These are phyloP conservation scores for Cryptococcus depauperatus DNA, from an alignment of 1,284 basidiomycete species.

Conservation along the genomic window DNA sequence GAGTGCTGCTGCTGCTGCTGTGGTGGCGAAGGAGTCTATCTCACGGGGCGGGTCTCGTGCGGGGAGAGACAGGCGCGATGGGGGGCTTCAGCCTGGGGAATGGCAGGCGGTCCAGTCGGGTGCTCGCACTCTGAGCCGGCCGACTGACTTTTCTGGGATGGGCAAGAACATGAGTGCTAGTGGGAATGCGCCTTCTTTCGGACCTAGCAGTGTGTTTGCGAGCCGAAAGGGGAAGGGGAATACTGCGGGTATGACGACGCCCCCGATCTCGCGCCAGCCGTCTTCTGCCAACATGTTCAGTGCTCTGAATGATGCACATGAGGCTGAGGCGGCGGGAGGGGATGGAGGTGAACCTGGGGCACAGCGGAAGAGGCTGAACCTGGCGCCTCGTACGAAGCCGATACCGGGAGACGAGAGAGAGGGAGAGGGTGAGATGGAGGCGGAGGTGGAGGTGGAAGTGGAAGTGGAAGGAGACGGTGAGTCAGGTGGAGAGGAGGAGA, in stretches of 20 bases:
- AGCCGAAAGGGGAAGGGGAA: conserved; percentile 57
- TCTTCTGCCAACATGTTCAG: conserved; percentile 83
- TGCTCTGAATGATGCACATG: conserved; percentile 54
- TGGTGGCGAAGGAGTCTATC: conserved; percentile 51
- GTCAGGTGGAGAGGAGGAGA: no score
- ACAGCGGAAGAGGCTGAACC: conserved; percentile 66
- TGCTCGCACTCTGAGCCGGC: conserved; percentile 51
- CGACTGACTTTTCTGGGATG: conserved; percentile 49
- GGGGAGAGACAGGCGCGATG: conserved; percentile 62
- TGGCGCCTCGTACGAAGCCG: conserved; percentile 57
- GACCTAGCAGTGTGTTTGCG: conserved; percentile 72
- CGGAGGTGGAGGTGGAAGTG: background rate
- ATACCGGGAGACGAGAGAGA: conserved; percentile 40
- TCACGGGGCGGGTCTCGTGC: conserved; percentile 77
- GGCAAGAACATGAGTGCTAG: conserved; percentile 69
- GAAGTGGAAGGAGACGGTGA: conserved; percentile 51
- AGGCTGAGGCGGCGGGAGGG: conserved; percentile 39
- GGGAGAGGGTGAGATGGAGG: conserved; percentile 36
- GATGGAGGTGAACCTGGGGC: conserved; percentile 45
- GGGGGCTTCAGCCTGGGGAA: conserved; percentile 56
- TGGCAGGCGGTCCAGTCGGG: conserved; percentile 67
- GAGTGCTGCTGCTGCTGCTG: conserved; percentile 53
- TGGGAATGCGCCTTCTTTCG: conserved; percentile 64
- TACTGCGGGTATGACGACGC: conserved; percentile 48
- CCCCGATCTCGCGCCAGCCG: conserved; percentile 65